phyloP scores from a whole-genome alignment of 805 yeast species.

The Wickerhamomyces xylosicus region DNA sequence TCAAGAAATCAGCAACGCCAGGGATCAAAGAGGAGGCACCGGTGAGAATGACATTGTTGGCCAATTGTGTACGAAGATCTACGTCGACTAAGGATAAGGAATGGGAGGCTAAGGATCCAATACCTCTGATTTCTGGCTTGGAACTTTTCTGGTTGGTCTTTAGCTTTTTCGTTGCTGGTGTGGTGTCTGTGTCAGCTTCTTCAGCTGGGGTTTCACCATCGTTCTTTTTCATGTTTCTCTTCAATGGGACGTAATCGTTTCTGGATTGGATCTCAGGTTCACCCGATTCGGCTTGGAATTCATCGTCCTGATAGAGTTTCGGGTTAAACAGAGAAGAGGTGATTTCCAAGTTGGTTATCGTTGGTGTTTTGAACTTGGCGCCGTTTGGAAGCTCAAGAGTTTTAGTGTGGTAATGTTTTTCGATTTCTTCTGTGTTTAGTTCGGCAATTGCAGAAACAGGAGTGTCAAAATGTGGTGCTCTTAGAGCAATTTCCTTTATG shows the following conservation, averaged over 20 bases:
- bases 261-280: conserved; percentile 30
- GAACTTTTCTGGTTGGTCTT: conserved; percentile 7
- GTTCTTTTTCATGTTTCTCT: conserved; percentile 36
- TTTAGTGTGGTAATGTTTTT: conserved; percentile 25
- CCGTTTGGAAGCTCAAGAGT: conserved; percentile 74
- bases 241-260: conserved; percentile 67
- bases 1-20: conserved; percentile 68
- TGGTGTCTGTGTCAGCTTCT: conserved; percentile 6
- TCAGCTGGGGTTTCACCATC: conserved; percentile 20
- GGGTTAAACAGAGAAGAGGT: conserved; percentile 74
- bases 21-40: conserved; percentile 80
- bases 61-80: conserved; percentile 74
- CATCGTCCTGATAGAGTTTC: conserved; percentile 27
- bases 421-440: conserved; percentile 13
- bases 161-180: conserved; percentile 20
- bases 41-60: conserved; percentile 80
- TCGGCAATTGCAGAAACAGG: conserved; percentile 10
- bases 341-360: conserved; percentile 22
- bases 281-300: conserved; percentile 39
- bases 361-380: conserved; percentile 33
- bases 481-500: conserved; percentile 63
- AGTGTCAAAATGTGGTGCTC: conserved; percentile 34
- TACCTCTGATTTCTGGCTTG: conserved; percentile 27
- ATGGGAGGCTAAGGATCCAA: conserved; percentile 51
- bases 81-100: conserved; percentile 58